These are phyloP conservation scores for Pseudogymnoascus sp. DNA, from an alignment of 2,329 filamentous ascomycete genomes.

Conservation along the genomic window DNA sequence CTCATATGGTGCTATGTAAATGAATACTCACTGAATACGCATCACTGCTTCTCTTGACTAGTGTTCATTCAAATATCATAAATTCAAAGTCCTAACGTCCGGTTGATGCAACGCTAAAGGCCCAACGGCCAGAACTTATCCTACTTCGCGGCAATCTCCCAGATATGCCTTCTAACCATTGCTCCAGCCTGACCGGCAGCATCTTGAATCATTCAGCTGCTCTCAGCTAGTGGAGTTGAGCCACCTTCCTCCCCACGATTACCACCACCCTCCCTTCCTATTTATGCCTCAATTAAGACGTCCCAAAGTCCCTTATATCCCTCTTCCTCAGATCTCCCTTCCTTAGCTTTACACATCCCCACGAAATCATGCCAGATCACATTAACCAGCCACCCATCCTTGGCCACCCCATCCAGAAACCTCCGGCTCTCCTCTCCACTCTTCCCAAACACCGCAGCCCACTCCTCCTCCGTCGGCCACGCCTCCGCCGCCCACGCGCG, in stretches of 20 bases:
- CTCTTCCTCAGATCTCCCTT: constrained; percentile 25
- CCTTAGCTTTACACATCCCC: constrained; percentile 34
- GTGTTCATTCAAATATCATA: neutral
- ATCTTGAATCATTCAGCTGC: neutral
- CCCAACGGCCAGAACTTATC: neutral
- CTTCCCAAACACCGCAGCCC: constrained; percentile 80
- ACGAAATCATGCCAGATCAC: constrained; percentile 77
- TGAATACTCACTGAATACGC: neutral
- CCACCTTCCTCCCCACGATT: neutral
- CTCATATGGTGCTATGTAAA: neutral
- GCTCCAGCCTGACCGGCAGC: neutral
- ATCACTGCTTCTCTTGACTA: neutral
- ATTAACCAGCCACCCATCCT: constrained; percentile 84
- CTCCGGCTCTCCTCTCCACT: constrained; percentile 59
- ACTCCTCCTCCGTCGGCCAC: constrained; percentile 91
- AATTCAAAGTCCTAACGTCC: neutral
- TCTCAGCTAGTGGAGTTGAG: constrained; percentile 7
- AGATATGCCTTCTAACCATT: neutral
- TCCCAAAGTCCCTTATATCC: constrained; percentile 59
- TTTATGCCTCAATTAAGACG: constrained; percentile 41
- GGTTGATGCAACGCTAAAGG: constrained; percentile 7
- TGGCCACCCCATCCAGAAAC: constrained; percentile 60
- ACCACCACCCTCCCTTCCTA: neutral
- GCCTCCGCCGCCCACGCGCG: constrained; percentile 92
- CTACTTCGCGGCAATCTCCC: neutral